Percentiles rank a stretch among this genome's conserved stretches.
phyloP scores from a whole-genome alignment of 805 yeast species.

The Ogataea sp. region DNA sequence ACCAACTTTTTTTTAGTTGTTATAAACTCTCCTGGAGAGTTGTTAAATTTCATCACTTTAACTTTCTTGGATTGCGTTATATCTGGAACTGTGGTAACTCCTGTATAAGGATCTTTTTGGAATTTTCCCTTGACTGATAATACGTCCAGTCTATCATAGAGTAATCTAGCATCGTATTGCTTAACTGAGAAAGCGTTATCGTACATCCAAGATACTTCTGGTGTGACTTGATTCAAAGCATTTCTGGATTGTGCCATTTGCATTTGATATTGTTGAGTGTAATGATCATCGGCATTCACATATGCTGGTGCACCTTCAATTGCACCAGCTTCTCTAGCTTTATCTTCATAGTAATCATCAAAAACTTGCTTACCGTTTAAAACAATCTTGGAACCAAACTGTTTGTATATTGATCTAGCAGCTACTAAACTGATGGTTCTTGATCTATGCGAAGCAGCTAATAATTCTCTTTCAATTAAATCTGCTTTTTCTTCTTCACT shows the following conservation, averaged over 20 bases:
- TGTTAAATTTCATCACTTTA: constrained; percentile 15
- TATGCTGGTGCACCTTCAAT: constrained; percentile 51
- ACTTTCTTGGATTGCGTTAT: constrained; percentile 63
- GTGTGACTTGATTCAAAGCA: constrained; percentile 1
- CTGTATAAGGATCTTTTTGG: constrained; percentile 75
- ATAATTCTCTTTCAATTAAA: constrained; percentile 67
- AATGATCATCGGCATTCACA: constrained; percentile 4
- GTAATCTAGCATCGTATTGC: constrained; percentile 57
- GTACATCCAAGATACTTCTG: constrained; percentile 69
- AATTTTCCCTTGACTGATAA: constrained; percentile 38
- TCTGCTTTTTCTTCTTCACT: constrained; percentile 75
- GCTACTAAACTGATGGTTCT: constrained; percentile 85
- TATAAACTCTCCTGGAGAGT: constrained; percentile 1
- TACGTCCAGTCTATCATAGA: constrained; percentile 47
- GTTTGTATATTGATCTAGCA: constrained; percentile 82
- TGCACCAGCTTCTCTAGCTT: constrained; percentile 49
- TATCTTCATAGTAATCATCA: constrained; percentile 83
- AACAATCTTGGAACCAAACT: constrained; percentile 83
- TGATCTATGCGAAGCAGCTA: constrained; percentile 88
- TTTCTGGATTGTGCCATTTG: background rate
- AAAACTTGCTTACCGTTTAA: constrained; percentile 69
- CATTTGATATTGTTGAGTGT: background rate
- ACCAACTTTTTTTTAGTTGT: constrained; percentile 24
- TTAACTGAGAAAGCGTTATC: constrained; percentile 77
- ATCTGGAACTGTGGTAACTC: constrained; percentile 65